A percentile compares a stretch with the other conserved stretches of the same genome.
Conservation (phyloP, 2,329 filamentous ascomycete genomes). For the Xylaria sp. region DNA sequence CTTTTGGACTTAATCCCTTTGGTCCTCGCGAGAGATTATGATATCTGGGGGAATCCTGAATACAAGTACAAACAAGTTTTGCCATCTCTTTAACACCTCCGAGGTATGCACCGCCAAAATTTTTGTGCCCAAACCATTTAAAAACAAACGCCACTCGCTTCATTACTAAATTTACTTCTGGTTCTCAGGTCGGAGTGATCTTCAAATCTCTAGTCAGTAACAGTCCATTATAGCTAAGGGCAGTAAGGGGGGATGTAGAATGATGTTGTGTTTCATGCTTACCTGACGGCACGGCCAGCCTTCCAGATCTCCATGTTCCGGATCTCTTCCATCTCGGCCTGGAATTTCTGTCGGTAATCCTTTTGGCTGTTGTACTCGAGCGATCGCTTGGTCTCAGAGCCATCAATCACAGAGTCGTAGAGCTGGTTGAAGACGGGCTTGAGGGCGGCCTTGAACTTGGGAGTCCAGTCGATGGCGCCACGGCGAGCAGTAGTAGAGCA, state of each 20-base stretch:
- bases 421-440: slow-evolving; percentile 99
- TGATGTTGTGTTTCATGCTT: slow-evolving; percentile 50
- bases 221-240: neutral
- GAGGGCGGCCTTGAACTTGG: slow-evolving; percentile 95
- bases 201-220: slow-evolving; percentile 48
- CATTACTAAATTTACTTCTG: slow-evolving; percentile 68
- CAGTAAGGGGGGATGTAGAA: slow-evolving; percentile 4
- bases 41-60: slow-evolving; percentile 49
- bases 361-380: slow-evolving; percentile 96
- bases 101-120: slow-evolving; percentile 41
- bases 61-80: slow-evolving; percentile 52
- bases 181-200: slow-evolving; percentile 86
- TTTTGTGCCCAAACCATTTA: slow-evolving; percentile 42
- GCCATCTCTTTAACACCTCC: slow-evolving; percentile 36
- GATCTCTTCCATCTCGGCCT: slow-evolving; percentile 99
- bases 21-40: slow-evolving; percentile 39
- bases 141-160: slow-evolving; percentile 40
- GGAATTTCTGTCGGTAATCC: slow-evolving; percentile 97
- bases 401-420: slow-evolving; percentile 91
- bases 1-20: slow-evolving; percentile 42
- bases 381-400: slow-evolving; percentile 93
- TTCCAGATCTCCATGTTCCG: slow-evolving; percentile 98
- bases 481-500: slow-evolving; percentile 99
- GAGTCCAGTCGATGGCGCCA: slow-evolving; percentile 98
- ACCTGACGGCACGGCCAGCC: slow-evolving; percentile 96